Percentiles rank a stretch among this genome's conserved stretches.
Evolutionary conservation across 2,329 filamentous ascomycete species (phyloP).

Genomic region (Aspergillus hortae): DNA sequence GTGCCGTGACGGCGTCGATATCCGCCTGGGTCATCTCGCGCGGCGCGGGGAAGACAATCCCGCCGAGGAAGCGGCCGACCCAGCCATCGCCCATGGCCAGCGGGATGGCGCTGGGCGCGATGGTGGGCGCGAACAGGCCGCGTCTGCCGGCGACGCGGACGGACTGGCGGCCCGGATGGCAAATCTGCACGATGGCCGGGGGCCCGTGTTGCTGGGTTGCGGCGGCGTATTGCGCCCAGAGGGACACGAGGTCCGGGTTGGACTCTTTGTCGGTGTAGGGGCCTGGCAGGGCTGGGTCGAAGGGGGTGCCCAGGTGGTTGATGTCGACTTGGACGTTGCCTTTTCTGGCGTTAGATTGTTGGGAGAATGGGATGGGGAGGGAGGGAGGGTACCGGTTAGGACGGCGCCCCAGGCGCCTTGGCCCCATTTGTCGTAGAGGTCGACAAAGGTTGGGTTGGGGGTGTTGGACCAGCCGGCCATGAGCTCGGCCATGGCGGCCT

Average conservation of each 20-base stretch:
- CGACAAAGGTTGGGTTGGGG: slow-evolving; percentile 42
- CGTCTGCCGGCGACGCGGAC: slow-evolving; percentile 38
- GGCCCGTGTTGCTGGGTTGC: slow-evolving; percentile 37
- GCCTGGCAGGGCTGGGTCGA: slow-evolving; percentile 25
- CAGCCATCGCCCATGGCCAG: slow-evolving; percentile 37
- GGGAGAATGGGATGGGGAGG: background rate
- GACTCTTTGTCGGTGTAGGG: slow-evolving; percentile 22
- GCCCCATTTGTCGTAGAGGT: slow-evolving; percentile 53
- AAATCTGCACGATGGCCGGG: slow-evolving; percentile 43
- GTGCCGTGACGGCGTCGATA: slow-evolving; percentile 50
- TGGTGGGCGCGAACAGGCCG: slow-evolving; percentile 26
- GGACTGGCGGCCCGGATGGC: slow-evolving; percentile 45
- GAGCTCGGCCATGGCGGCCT: slow-evolving; percentile 42
- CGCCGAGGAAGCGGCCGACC: slow-evolving; percentile 30
- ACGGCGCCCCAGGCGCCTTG: slow-evolving; percentile 41
- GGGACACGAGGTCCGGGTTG: slow-evolving; percentile 16
- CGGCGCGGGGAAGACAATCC: slow-evolving; percentile 46
- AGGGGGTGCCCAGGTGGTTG: slow-evolving; percentile 35
- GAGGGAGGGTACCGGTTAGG: slow-evolving; percentile 36
- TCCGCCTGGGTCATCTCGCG: slow-evolving; percentile 55
- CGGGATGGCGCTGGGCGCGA: slow-evolving; percentile 40
- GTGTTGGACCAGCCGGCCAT: slow-evolving; percentile 47
- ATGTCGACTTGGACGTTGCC: slow-evolving; percentile 45
- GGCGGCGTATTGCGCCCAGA: slow-evolving; percentile 28
- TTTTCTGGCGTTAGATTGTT: background rate